Base-by-base conservation (phyloP, 2,329 filamentous ascomycete genomes). In the Pseudonectria buxi region DNA sequence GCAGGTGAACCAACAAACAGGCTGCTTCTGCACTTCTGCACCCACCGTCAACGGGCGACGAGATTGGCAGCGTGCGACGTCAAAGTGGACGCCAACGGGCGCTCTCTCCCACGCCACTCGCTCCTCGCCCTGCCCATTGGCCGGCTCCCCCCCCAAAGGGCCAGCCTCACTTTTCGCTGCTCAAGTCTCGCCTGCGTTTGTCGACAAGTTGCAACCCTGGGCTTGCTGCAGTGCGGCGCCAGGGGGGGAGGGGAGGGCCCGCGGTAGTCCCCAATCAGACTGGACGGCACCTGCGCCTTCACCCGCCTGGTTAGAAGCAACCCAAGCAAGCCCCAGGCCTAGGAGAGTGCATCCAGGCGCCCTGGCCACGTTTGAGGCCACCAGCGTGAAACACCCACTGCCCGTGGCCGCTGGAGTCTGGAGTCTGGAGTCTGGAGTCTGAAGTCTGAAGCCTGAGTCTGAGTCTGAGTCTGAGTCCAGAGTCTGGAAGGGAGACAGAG, bases 101-200 rank as follows among this genome's bases (percentile, higher is more conserved):
- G 47, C 39, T 46, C 48, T 46, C n/a, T 37, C 44, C 33, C 38
- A 28, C 31, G 12, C 13, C 32, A 24, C 30, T 15, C 26, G 32
- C 28, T 30, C 5, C 18, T 22, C 18, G 18, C 18, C 22, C 24
- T 18, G 40, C 29, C 43, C 18, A 53, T 53, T 52, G 49, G 49
- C 43, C 47, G 40, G n/a, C n/a, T n/a, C 41, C 40, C 40, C 30
- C 30, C 33, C 24, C 40, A 36, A 35, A 38, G 26, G 39, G 50
- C 47, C 44, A 53, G 50, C 50, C 50, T 53, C 50, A 53, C 45
- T 51, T 32, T 45, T 26, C 32, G 40, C 35, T 22, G 18, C 18
- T 22, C 18, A 22, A 22, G 26, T 31, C 35, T 35, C 33, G 31
- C 37, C 35, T 14, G 32, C 26, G 10, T 15, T 15, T 30, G 28